Evolutionary conservation across 108 stramenopile genomes (phyloP), one percentile per base, ranked within the genome.

Genomic region (Nitzschia palea): DNA sequence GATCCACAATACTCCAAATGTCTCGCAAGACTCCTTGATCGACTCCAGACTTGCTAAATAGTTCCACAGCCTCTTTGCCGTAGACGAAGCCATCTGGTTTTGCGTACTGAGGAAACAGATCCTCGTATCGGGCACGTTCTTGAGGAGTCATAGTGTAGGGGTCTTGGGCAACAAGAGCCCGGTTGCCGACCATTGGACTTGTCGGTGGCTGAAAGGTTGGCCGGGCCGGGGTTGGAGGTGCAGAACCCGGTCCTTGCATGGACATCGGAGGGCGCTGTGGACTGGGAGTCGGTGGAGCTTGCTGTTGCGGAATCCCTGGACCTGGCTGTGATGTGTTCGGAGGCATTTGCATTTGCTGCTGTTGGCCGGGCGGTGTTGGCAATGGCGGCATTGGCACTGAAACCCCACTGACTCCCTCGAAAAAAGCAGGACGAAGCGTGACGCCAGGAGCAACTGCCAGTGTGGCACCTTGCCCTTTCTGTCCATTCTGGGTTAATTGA

Each of bases 1-100:
- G 65, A 77, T 94, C 97, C 14, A 86, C 76, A 76, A 98, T 82
- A 55, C 83, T 90, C 97, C 97, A 98, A 40, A 98, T 86, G 26
- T 77, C 74, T 50, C 83, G 43, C 44, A 86, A 68, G 4, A 44
- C 34, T 10, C 44, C 31, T 42, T 72, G 55, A 44, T 74, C 73
- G 40, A 85, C 58, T 37, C 92, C 89, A 28, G 85, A 88, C 61
- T 95, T 94, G 58, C 79, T 68, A 68, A 98, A 98, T 1, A 98
- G 80, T n/a, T 77, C 85, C 6, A 96, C 95, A 15, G 97, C 96
- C 56, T 90, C 83, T 5, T 75, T 65, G 0, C 96, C 97, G 55
- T 94, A 81, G 56, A 97, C 80, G 71, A 78, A 98, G 18, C 91
- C 96, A 63, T 95, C 91, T 32, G 68, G 70, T 61, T 86, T 68